Percentiles rank a stretch among this genome's conserved stretches.
Conservation (phyloP, 139 green algal species). For the Chlamydomonas schloesseri region DNA sequence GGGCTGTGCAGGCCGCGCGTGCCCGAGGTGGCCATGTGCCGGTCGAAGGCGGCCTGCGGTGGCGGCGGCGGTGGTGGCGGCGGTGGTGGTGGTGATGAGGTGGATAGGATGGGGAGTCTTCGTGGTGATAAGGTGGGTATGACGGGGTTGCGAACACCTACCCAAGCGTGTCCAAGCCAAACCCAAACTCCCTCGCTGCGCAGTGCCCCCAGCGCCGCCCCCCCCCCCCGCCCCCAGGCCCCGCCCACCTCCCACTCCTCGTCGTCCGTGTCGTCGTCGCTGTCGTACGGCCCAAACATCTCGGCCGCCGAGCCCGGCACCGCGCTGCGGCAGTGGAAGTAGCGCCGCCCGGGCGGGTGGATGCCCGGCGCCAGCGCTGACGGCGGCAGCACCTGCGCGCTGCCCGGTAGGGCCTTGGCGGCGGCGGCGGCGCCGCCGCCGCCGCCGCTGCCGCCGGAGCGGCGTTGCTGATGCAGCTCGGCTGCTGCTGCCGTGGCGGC, state of each 20-base stretch:
- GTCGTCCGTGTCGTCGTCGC: conserved; percentile 41
- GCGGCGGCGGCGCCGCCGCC: neutral
- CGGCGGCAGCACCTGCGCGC: neutral
- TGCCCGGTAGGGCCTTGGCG: neutral
- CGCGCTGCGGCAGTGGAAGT: conserved; percentile 27
- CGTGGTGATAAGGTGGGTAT: no score
- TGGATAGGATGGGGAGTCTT: no score
- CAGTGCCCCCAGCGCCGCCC: no score
- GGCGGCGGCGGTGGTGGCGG: neutral
- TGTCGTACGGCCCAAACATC: conserved; percentile 29
- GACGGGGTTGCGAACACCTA: no score
- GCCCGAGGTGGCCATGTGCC: neutral
- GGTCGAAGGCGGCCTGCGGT: conserved; percentile 11
- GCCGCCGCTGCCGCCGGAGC: neutral
- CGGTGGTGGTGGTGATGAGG: no score
- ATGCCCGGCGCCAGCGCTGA: neutral
- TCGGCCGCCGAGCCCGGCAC: neutral
- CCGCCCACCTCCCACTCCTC: conserved; percentile 32
- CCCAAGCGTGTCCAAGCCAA: no score
- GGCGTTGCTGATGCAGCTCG: no score
- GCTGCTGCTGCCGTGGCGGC: neutral
- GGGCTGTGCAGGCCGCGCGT: neutral
- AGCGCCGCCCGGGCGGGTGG: conserved; percentile 2
- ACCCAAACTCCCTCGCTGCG: no score
- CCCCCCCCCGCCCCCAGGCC: no score